Evolutionary conservation across 192 early-diverging fungal species (phyloP).

Genomic region (Entrophospora sp.): DNA sequence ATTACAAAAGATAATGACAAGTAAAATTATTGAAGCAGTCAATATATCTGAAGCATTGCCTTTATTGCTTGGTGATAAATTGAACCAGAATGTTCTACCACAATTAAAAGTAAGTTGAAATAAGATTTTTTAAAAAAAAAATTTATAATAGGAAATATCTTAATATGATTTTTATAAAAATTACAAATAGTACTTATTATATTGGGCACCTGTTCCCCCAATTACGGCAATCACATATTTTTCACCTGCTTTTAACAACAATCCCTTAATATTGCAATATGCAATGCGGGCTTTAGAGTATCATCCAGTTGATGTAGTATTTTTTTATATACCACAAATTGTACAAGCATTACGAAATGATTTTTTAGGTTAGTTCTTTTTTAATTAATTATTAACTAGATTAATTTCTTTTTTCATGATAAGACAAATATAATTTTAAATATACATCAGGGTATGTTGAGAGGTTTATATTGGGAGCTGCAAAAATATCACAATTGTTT

Average conservation of each 20-base stretch:
- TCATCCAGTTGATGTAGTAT: slow-evolving; percentile 88
- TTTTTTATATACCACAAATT: slow-evolving; percentile 98
- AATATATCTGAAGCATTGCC: slow-evolving; percentile 64
- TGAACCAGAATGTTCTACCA: slow-evolving; percentile 23
- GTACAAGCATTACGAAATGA: slow-evolving; percentile 93
- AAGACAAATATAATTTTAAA: not conserved
- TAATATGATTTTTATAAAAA: too few species aligned
- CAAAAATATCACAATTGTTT: slow-evolving; percentile 89
- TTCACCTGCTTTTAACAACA: slow-evolving; percentile 57
- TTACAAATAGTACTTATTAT: slow-evolving; percentile 76
- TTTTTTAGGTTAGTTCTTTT: slow-evolving; percentile 24
- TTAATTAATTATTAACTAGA: too few species aligned
- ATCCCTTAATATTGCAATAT: slow-evolving; percentile 94
- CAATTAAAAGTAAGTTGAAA: slow-evolving; percentile 22
- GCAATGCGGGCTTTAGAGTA: slow-evolving; percentile 83
- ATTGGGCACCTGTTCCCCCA: slow-evolving; percentile 86
- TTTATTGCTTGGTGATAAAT: slow-evolving; percentile 60
- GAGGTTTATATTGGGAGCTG: slow-evolving; percentile 89
- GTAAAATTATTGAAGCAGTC: slow-evolving; percentile 57
- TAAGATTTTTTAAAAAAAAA: too few species aligned
- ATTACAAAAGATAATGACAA: slow-evolving; percentile 52
- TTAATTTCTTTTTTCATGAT: not conserved
- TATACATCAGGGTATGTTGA: slow-evolving; percentile 78
- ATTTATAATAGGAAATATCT: too few species aligned
- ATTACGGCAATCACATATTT: slow-evolving; percentile 79